Evolutionary conservation across 2,329 filamentous ascomycete genomes (phyloP), one percentile per base, ranked within the genome.

Genomic region (Thyridium curvatum): DNA sequence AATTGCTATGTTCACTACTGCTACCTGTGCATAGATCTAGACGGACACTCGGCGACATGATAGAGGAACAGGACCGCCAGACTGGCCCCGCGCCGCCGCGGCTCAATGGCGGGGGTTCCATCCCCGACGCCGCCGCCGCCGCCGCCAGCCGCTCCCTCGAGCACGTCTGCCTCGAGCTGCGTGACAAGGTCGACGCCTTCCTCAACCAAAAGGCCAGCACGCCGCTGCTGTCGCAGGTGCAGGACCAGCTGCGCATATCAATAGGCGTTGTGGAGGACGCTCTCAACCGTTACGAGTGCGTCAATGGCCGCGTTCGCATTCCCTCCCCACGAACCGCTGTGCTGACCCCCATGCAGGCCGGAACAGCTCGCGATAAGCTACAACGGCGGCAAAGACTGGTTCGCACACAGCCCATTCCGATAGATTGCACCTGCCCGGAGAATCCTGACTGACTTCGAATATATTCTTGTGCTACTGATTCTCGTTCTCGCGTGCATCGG

Each of bases 321-420:
- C 37, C 37, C 40, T 45, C 14, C 46, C 41, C n/a, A 39, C 6
- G 15, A 41, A 8, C 21, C 32, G 33, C 12, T 17, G n/a, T 21
- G 36, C 31, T 9, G 21, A 35, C 29, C 26, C 31, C 33, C 33
- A 43, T 8, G 32, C 52, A 93, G 86, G 42, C 75, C 84, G 45
- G 73, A 83, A 42, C 76, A 94, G 56, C 74, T 97, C 44, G 88
- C 90, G 5, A 72, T 97, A 47, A 94, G 91, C 41, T 98, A 96
- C 66, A 98, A 98, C 53, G 93, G 93, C 56, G 93, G 93, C 44
- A 98, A 98, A 62, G 93, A 97, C 71, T 97, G 91, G 54, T 26
- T 26, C 21, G 21, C 21, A 26, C 10, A 26, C 10, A 26, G 6
- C 21, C 21, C 21, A 6, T 10, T 10, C 21, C 10, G 21, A 26